Base-by-base conservation (phyloP, 1,284 basidiomycete species). In the Peniophora sp. region DNA sequence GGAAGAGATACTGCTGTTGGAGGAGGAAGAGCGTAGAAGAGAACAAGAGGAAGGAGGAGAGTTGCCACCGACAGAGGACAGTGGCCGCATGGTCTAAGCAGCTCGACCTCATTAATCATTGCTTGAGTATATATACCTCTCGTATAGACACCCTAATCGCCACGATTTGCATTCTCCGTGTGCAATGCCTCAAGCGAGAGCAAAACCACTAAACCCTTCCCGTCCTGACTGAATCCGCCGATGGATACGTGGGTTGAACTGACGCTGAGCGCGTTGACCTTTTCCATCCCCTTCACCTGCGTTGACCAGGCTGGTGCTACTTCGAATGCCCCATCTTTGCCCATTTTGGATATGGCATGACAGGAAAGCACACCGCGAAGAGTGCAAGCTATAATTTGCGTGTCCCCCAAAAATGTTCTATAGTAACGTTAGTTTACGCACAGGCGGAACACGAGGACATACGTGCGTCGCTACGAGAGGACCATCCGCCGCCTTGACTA, bases 391-490 rank as follows among this genome's bases (percentile, higher is more conserved):
- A 78, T 60, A 45, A 89, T 58, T 25, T 63, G 67, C 19, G 68
- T 68, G 1, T 73, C 55, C 14, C 66, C 68, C 14, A 70, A 61
- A 57, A 87, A 85, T 34, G 69, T 63, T 58, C 85, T 87, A 50
- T 3, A 52, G 25, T 27, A 27, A 52, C 38, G 45, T 38, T 39
- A 50, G 52, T 39, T n/a, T 19, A 57, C 32, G 32, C 12, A 19
- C n/a, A 43, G 50, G 41, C 51, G 32, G 41, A 50, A 45, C 6
- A 47, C 14, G 2, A 8, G 44, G 10, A 36, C 25, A 14, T 36
- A 65, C 80, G 52, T 60, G 88, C 87, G 83, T 56, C 11, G 77
- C 77, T 50, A 86, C 83, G 22, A 90, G 67, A 17, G 87, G 85
- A 2, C 86, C 87, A 53, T 85, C 78, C 1, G 81, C 83, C 17